Base-by-base conservation (phyloP, 768 basidiomycete species). In the Kwoniella dejecticola region DNA sequence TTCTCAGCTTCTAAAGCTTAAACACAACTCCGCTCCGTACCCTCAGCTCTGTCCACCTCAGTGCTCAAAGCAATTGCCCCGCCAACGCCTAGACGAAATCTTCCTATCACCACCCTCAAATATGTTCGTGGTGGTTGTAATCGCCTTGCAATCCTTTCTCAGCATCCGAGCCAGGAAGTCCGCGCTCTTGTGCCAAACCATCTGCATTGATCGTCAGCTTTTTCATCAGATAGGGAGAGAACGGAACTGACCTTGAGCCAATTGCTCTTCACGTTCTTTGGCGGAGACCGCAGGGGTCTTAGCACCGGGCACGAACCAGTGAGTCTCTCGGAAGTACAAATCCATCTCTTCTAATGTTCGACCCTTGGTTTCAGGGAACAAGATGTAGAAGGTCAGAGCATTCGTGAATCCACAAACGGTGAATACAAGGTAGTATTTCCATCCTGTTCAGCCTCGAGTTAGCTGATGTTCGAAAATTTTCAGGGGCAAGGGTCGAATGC, bases 381-480 rank as follows among this genome's bases (percentile, higher is more conserved):
- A 72, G 48, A 72, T 63, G 48, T 60, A 79, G 61, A 75, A 70
- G 61, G 70, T 70, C 26, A 76, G 50, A 44, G 74, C 68, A 31
- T 79, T 77, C 62, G 72, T 71, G 30, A 66, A 68, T 19, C 65
- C 36, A 54, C 70, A 72, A 40, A 74, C 61, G 44, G 64, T 70
- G 62, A 71, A 77, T 21, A 77, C 71, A 57, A 75, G 67, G 62
- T 74, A 76, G 60, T 72, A 76, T 54, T 65, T 72, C 72, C 76
- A 77, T 21, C 73, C 75, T 71, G 53, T 17, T n/a, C 2, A 19
- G 3, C 17, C 10, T 15, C 19, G 13, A 1, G 30, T 63, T 45
- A 63, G 57, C 57, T 46, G 2, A 24, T 36, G 30, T 29, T 48
- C 29, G 26, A 15, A n/a, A n/a, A n/a, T n/a, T 36, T 38, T 2